Evolutionary conservation across 257 asterid species (phyloP), one percentile per base, ranked within the genome.

Genomic region (Verbena officinalis): DNA sequence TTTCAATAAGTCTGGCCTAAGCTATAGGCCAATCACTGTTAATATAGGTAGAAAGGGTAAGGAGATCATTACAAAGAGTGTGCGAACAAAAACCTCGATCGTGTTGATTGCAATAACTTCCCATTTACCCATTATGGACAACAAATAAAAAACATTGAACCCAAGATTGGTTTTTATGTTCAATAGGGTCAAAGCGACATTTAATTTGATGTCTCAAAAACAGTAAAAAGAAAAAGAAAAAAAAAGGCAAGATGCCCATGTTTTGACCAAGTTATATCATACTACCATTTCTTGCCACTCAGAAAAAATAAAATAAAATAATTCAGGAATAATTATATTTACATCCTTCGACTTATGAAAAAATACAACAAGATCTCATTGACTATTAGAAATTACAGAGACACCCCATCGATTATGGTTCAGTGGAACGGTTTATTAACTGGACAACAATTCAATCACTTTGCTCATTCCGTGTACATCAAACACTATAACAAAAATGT

Each of bases 81-180:
- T 71, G 48, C 69, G 72, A 74, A 80, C 84, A 83, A 80, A 68
- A 73, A 46, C 80, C 78, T 77, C 75, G 79, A 73, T 64, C 78
- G 72, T 78, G 39, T n/a, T n/a, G 87, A 70, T 69, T 43, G 40
- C 44, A 61, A 50, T 14, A 56, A 61, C 38, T 74, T 72, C 66
- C 30, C 75, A 68, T 34, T 40, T 70, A 69, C 71, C 69, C 60
- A 58, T 72, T 68, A 54, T 57, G 11, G 65, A 64, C 74, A 55
- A 64, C 59, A 48, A 36, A 43, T 16, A 52, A 73, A 2, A 30
- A 42, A 21, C 27, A 48, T 19, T 61, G 39, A 51, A 56, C 72
- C 66, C 60, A 33, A 51, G 52, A 24, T 22, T 38, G 27, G 70
- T 65, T 44, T n/a, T 11, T 51, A 51, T 57, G 64, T 39, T 43